Percentiles rank a stretch among this genome's conserved stretches.
These are phyloP conservation scores for Phaeomoniella chlamydospora DNA, from an alignment of 2,329 filamentous ascomycete genomes.

Conservation along the genomic window DNA sequence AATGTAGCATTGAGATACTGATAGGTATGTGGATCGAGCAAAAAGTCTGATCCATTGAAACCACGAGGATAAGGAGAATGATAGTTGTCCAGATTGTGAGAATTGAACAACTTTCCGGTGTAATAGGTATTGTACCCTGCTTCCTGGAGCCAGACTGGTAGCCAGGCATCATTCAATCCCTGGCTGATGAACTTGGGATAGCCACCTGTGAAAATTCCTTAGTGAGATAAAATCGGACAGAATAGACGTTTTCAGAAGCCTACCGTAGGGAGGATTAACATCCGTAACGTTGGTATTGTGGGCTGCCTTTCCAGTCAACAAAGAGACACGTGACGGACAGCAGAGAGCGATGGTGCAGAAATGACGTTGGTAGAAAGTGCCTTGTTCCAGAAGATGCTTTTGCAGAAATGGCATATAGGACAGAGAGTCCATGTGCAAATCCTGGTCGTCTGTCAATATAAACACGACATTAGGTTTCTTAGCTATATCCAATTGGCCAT, in stretches of 20 bases:
- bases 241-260: background rate
- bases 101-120: slow-evolving; percentile 41
- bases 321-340: slow-evolving; percentile 50
- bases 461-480: slow-evolving; percentile 54
- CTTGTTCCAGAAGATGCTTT: slow-evolving; percentile 41
- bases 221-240: background rate
- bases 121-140: slow-evolving; percentile 40
- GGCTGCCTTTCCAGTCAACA: slow-evolving; percentile 51
- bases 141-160: slow-evolving; percentile 37
- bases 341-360: slow-evolving; percentile 54
- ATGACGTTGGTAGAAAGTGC: slow-evolving; percentile 46
- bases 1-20: slow-evolving; percentile 52
- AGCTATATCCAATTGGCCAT: no score
- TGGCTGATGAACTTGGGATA: slow-evolving; percentile 37
- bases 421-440: slow-evolving; percentile 45
- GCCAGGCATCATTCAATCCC: slow-evolving; percentile 34
- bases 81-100: slow-evolving; percentile 34
- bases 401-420: slow-evolving; percentile 45
- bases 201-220: slow-evolving; percentile 11
- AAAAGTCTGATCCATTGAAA: slow-evolving; percentile 26
- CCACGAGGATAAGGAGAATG: slow-evolving; percentile 21
- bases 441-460: slow-evolving; percentile 55
- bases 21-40: slow-evolving; percentile 41
- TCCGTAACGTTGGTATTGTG: slow-evolving; percentile 60
- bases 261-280: slow-evolving; percentile 17